Conservation (phyloP, 2,329 filamentous ascomycete species). For the Lecanicillium sp. region DNA sequence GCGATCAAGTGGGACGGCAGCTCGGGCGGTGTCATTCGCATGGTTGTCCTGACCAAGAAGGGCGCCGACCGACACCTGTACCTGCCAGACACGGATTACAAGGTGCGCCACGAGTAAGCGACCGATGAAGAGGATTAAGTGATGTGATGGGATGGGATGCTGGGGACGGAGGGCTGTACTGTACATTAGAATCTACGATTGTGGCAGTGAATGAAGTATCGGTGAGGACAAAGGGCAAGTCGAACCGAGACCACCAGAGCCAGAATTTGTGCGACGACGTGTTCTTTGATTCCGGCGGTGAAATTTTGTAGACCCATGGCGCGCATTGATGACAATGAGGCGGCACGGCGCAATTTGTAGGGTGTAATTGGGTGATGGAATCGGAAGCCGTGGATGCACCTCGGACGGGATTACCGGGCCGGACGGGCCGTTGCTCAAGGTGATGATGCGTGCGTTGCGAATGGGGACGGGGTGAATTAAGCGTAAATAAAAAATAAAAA, state of each 20-base stretch:
- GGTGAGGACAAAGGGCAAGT: slow-evolving; percentile 11
- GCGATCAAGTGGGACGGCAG: slow-evolving; percentile 99
- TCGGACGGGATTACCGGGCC: too few species aligned
- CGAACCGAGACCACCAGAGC: background rate
- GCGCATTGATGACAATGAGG: too few species aligned
- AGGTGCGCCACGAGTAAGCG: slow-evolving; percentile 56
- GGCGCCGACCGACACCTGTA: slow-evolving; percentile 93
- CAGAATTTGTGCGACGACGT: background rate
- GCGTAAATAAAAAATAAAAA: too few species aligned
- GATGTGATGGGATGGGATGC: too few species aligned
- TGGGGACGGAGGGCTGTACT: slow-evolving; percentile 11
- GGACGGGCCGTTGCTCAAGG: too few species aligned
- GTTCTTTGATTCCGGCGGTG: slow-evolving; percentile 1
- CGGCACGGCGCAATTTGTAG: slow-evolving; percentile 11
- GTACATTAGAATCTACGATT: slow-evolving; percentile 17
- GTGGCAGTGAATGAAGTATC: slow-evolving; percentile 10
- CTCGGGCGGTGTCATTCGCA: slow-evolving; percentile 93
- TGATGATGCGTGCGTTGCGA: too few species aligned
- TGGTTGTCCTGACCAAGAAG: slow-evolving; percentile 89
- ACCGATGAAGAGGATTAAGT: too few species aligned
- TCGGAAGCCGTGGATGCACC: too few species aligned
- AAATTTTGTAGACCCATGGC: background rate
- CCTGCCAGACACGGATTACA: slow-evolving; percentile 85
- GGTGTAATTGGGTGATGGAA: background rate
- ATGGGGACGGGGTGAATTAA: too few species aligned